Percentiles rank a stretch among this genome's conserved stretches.
phyloP scores from a whole-genome alignment of 2,329 filamentous ascomycete species.

The Pseudonectria foliicola region DNA sequence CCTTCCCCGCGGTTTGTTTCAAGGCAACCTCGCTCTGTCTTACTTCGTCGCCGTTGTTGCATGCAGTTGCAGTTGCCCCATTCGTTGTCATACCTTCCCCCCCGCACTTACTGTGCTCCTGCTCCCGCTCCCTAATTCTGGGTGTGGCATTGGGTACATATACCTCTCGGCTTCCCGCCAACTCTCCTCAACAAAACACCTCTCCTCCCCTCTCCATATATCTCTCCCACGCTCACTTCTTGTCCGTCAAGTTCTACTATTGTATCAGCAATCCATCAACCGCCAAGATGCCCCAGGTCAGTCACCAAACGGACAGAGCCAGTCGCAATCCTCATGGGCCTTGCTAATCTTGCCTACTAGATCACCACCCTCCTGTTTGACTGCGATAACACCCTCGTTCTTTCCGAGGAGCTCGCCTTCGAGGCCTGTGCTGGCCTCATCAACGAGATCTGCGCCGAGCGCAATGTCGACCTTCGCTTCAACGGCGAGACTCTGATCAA shows the following conservation, averaged over 20 bases:
- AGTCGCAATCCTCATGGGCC: neutral
- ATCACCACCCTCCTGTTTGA: slow-evolving; percentile 70
- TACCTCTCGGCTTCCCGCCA: too few relatives aligned
- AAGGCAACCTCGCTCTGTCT: too few relatives aligned
- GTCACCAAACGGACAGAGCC: slow-evolving; percentile 2
- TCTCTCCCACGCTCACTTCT: slow-evolving; percentile 6
- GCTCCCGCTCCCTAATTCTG: too few relatives aligned
- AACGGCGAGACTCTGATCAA: slow-evolving; percentile 70
- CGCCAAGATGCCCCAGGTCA: slow-evolving; percentile 29
- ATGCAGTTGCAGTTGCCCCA: too few relatives aligned
- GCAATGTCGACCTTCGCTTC: slow-evolving; percentile 60
- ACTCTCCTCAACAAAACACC: slow-evolving; percentile 38
- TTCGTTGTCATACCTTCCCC: too few relatives aligned
- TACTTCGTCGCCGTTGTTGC: too few relatives aligned
- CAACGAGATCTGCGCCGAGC: slow-evolving; percentile 72
- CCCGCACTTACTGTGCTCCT: too few relatives aligned
- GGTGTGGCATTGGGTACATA: too few relatives aligned
- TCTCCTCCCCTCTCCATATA: slow-evolving; percentile 10
- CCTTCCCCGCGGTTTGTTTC: too few relatives aligned
- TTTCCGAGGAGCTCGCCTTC: slow-evolving; percentile 85
- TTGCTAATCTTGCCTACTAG: slow-evolving; percentile 13
- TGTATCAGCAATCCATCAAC: slow-evolving; percentile 8
- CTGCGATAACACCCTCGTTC: slow-evolving; percentile 86
- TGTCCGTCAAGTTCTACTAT: slow-evolving; percentile 9
- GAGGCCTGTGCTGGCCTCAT: slow-evolving; percentile 84